Evolutionary conservation across 202 grass and related monocot species (phyloP), one percentile per base, ranked within the genome.

Genomic region (Hordeum pubiflorum): DNA sequence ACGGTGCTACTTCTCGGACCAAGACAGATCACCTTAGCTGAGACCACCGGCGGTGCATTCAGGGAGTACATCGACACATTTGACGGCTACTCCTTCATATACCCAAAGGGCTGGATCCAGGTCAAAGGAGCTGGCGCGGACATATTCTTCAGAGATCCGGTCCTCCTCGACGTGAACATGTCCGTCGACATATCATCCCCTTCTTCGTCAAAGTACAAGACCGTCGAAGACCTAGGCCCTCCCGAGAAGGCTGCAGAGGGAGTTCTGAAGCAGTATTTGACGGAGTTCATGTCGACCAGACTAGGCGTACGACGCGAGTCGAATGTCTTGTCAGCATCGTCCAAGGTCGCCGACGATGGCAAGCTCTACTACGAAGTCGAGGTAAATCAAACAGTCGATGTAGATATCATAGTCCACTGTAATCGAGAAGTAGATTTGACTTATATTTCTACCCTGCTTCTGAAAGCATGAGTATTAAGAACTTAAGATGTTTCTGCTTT

Each of bases 161-260:
- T 86, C 13, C 82, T 93, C 57, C 82, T 97, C 0, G 94, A 93
- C 3, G 94, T 93, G 63, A 97, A 94, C 83, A 69, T 97, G 63
- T 94, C 89, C 0, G 89, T 97, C 9, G 94, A 97, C 50, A 87
- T 94, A 58, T 97, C 94, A 1, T 97, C 91, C n/a, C 94, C 94
- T 38, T 97, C 94, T 2, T 92, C 94, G 0, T 92, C 91, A 0
- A 89, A 73, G 4, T 97, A 92, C 36, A 48, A 43, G n/a, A 89
- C 75, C 0, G 86, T 97, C 0, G 83, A 92, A 62, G 89, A 97
- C 81, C 75, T 92, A 52, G 89, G 91, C 39, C 69, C 94, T 13
- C 94, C 91, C 0, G 74, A 91, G 58, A 83, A 81, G 71, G 89
- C 94, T 60, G 90, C 94, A 4, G 61, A 84, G 57, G 91, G 79